phyloP scores from a whole-genome alignment of 176 grass and related monocot species.

The Aegilops speltoides region DNA sequence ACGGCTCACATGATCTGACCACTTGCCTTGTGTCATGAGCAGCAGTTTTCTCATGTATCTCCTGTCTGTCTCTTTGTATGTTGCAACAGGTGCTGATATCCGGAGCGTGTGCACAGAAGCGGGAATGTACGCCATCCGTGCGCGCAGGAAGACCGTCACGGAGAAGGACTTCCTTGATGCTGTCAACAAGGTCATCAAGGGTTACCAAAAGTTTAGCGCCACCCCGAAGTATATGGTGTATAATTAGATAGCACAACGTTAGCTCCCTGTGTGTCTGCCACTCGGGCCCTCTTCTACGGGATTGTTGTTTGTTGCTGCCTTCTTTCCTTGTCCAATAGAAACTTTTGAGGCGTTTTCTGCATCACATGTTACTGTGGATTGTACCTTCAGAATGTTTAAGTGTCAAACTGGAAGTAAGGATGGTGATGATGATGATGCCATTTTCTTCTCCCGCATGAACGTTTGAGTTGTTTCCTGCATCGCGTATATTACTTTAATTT shows the following conservation, averaged over 20 bases:
- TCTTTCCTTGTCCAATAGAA: conserved; percentile 6
- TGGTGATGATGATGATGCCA: not conserved
- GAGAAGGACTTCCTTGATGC: conserved; percentile 80
- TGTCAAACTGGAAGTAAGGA: not conserved
- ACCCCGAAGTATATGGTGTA: conserved; percentile 80
- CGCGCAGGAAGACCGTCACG: conserved; percentile 71
- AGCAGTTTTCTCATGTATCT: not conserved
- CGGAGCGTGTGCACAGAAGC: conserved; percentile 76
- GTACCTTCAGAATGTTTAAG: not conserved
- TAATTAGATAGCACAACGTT: conserved; percentile 40
- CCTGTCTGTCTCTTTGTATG: not conserved
- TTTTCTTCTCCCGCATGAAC: not conserved
- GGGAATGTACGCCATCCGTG: conserved; percentile 68
- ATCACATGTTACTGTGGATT: not conserved
- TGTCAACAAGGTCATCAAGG: conserved; percentile 80
- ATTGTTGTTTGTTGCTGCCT: not conserved
- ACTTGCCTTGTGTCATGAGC: not conserved
- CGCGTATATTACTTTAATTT: no score
- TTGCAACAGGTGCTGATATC: conserved; percentile 60
- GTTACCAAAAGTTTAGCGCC: conserved; percentile 75
- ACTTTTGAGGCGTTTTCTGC: not conserved
- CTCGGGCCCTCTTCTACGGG: not conserved
- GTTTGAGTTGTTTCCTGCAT: not conserved
- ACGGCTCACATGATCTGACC: not conserved
- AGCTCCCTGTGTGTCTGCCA: not conserved